Evolutionary conservation across 495 filamentous ascomycete genomes (phyloP).

Genomic region (Hyaloscypha bicolor): DNA sequence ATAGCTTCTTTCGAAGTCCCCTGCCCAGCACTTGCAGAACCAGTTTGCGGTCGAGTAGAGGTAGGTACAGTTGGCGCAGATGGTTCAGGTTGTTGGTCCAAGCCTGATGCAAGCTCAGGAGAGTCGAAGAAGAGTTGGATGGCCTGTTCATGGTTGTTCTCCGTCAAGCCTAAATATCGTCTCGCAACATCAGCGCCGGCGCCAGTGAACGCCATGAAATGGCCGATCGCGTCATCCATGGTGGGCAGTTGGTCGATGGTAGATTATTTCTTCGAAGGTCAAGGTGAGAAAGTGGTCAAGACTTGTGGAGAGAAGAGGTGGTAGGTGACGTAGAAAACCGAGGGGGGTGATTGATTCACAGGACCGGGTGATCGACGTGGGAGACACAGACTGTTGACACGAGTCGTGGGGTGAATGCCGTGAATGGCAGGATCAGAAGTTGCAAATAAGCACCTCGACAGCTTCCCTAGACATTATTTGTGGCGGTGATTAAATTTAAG

Average conservation of each 20-base stretch:
- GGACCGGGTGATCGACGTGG: not conserved
- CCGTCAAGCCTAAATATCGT: conserved; percentile 80
- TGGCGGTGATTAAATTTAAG: not conserved
- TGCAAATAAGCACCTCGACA: not conserved
- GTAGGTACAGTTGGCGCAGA: conserved; percentile 24
- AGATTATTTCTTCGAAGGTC: not conserved
- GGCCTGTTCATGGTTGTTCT: conserved; percentile 80
- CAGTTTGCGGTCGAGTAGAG: conserved; percentile 27
- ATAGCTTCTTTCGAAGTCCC: conserved; percentile 62
- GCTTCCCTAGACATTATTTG: conserved; percentile 13
- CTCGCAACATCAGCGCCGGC: conserved; percentile 61
- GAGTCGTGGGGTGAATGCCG: not conserved
- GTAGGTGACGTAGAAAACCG: not conserved
- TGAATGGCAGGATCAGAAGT: conserved; percentile 9
- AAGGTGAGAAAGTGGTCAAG: not conserved
- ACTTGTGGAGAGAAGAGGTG: not conserved
- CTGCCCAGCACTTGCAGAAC: conserved; percentile 37
- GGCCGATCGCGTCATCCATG: conserved; percentile 67
- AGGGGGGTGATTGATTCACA: not conserved
- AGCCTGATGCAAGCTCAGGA: conserved; percentile 59
- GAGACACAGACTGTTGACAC: not conserved
- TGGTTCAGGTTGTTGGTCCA: conserved; percentile 43
- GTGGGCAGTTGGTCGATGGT: conserved; percentile 30
- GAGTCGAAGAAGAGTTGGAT: conserved; percentile 89
- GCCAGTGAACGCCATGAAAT: conserved; percentile 72